Base-by-base conservation (phyloP, 176 grass and related monocot genomes). In the Metroxylon sagu region DNA sequence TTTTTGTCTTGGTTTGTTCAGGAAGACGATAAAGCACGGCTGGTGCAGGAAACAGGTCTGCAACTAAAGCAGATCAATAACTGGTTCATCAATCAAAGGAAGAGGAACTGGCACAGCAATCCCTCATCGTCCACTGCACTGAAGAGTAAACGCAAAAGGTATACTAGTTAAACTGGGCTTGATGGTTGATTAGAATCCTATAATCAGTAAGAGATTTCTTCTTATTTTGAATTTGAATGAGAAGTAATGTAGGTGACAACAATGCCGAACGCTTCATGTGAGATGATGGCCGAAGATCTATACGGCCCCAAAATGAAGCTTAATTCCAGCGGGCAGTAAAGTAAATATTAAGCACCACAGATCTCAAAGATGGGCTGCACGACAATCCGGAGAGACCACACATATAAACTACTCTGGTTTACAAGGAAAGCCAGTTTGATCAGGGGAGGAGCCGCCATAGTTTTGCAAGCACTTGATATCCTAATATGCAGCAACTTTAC, bases 11-110 rank as follows among this genome's bases (percentile, higher is more conserved):
- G 21, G 21, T 39, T 74, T 31, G 12, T 57, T 52, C 50, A 87
- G 84, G 84, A 87, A 70, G 84, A 87, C 71, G 84, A 87, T 52
- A 87, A 87, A 75, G 84, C 84, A 49, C 74, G 84, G 27, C 64
- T 87, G 59, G 84, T 87, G 66, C 78, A 86, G 67, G 83, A 86
- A 72, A 86, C 83, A 19, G 83, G 83, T 51, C 62, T 86, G 65
- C 83, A 86, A 15, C 59, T 86, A 65, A 86, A 86, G 69, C 83
- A 86, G 30, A 86, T 86, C 49, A 86, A 86, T 53, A 86, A 86
- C 68, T 86, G 83, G 83, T 86, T 86, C 71, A 86, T 86, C 71
- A 86, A 86, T 73, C 84, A 87, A 77, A 71, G 84, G 61, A 87
- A 87, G 79, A 71, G 79, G 67, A 87, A 87, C 74, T 87, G 84